Conservation (phyloP, 176 grass and related monocot genomes). For the Oryza officinalis region DNA sequence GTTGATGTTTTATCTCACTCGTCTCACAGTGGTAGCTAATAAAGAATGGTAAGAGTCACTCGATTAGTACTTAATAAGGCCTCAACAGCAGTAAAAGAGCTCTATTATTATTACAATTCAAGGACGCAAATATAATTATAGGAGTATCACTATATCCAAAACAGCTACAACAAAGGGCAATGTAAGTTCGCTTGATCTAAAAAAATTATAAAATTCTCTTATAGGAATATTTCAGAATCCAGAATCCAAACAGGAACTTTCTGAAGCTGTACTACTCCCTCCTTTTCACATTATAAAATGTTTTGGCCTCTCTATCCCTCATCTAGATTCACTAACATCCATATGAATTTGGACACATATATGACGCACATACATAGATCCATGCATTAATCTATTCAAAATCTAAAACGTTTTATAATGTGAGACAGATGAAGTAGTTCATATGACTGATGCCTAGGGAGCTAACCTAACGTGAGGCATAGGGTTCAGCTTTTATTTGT, state of each 20-base stretch:
- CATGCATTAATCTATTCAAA: too few species aligned
- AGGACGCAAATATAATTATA: neutral
- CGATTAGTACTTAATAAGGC: conserved; percentile 25
- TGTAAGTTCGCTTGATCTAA: neutral
- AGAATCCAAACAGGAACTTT: too few species aligned
- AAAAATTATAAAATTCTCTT: neutral
- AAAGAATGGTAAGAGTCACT: conserved; percentile 36
- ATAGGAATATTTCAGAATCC: neutral
- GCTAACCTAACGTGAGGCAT: neutral
- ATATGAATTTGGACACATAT: too few species aligned
- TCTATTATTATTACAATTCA: neutral
- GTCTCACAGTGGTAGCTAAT: conserved; percentile 25
- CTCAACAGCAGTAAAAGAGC: neutral
- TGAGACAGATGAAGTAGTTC: too few species aligned
- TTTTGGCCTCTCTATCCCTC: too few species aligned
- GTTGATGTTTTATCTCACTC: conserved; percentile 34
- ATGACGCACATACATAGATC: too few species aligned
- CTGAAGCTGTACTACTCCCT: too few species aligned
- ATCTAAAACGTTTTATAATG: too few species aligned
- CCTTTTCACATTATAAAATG: too few species aligned
- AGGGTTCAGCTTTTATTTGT: too few species aligned
- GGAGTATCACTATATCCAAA: neutral
- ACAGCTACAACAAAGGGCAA: neutral
- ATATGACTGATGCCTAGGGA: neutral
- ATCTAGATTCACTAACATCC: too few species aligned